Evolutionary conservation across 768 basidiomycete species (phyloP).

Genomic region (Termitomyces titanicus): DNA sequence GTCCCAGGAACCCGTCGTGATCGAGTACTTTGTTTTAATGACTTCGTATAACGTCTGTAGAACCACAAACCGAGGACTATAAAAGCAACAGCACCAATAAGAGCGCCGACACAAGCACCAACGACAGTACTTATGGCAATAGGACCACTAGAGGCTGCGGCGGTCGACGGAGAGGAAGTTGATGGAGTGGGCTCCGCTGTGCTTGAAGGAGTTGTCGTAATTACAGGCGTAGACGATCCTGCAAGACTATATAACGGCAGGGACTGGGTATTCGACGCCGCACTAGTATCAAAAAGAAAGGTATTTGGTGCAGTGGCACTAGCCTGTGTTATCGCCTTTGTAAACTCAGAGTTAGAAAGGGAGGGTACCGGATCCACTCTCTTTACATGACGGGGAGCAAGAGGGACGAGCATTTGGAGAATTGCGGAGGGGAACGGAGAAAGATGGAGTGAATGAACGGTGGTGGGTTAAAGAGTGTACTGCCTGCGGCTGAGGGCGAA

Average conservation of each 20-base stretch:
- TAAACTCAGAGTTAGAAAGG: conserved; percentile 19
- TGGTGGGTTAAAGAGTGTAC: conserved; percentile 17
- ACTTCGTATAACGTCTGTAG: conserved; percentile 46
- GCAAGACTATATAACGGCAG: conserved; percentile 5
- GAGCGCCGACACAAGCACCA: conserved; percentile 59
- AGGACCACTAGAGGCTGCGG: conserved; percentile 22
- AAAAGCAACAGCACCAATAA: conserved; percentile 49
- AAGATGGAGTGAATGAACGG: conserved; percentile 9
- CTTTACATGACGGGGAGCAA: conserved; percentile 5
- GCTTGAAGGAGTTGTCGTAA: conserved; percentile 7
- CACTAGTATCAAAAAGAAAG: conserved; percentile 16
- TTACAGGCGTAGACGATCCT: neutral
- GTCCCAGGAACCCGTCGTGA: conserved; percentile 26
- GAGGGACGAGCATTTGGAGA: conserved; percentile 12
- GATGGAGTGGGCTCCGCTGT: conserved; percentile 14
- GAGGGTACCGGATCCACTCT: conserved; percentile 8
- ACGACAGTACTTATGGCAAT: conserved; percentile 54
- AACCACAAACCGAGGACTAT: conserved; percentile 51
- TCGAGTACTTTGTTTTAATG: conserved; percentile 29
- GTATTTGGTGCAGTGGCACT: neutral
- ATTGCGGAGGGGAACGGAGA: neutral
- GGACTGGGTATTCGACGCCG: neutral
- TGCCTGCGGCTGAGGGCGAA: conserved; percentile 13
- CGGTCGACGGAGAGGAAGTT: conserved; percentile 11
- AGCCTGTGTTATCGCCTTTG: conserved; percentile 6